phyloP scores from a whole-genome alignment of 2,329 filamentous ascomycete genomes.

The Biscogniauxia marginata region DNA sequence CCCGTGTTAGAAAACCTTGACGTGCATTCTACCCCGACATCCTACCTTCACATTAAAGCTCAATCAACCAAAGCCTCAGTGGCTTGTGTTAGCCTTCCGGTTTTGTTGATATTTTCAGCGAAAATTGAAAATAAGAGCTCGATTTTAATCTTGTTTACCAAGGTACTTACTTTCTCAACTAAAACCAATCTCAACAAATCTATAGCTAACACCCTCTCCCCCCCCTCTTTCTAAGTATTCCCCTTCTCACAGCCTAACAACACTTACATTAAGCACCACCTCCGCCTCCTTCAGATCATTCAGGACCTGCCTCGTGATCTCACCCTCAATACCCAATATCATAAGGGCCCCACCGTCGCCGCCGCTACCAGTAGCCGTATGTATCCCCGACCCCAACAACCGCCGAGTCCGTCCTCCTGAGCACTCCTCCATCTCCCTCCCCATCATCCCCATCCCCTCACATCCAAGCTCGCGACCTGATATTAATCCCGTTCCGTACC shows the following conservation, averaged over 20 bases:
- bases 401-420: slow-evolving; percentile 20
- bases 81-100: no score
- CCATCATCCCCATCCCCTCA: slow-evolving; percentile 18
- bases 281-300: slow-evolving; percentile 47
- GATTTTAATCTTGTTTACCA: no score
- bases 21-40: no score
- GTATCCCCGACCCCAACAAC: slow-evolving; percentile 19
- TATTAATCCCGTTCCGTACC: slow-evolving; percentile 68
- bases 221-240: slow-evolving; percentile 16
- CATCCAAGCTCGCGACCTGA: slow-evolving; percentile 61
- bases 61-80: no score
- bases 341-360: slow-evolving; percentile 69
- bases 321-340: slow-evolving; percentile 73
- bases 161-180: no score
- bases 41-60: no score
- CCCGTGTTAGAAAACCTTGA: no score
- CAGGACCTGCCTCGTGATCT: slow-evolving; percentile 57
- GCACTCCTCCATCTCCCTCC: slow-evolving; percentile 8
- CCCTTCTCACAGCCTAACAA: slow-evolving; percentile 44
- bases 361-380: slow-evolving; percentile 3
- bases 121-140: no score
- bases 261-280: slow-evolving; percentile 55
- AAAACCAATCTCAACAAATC: no score
- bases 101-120: no score
- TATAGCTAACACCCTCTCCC: no score